Evolutionary conservation across 441 rosid species (phyloP), one percentile per base, ranked within the genome.

Genomic region (Oxalis stricta): DNA sequence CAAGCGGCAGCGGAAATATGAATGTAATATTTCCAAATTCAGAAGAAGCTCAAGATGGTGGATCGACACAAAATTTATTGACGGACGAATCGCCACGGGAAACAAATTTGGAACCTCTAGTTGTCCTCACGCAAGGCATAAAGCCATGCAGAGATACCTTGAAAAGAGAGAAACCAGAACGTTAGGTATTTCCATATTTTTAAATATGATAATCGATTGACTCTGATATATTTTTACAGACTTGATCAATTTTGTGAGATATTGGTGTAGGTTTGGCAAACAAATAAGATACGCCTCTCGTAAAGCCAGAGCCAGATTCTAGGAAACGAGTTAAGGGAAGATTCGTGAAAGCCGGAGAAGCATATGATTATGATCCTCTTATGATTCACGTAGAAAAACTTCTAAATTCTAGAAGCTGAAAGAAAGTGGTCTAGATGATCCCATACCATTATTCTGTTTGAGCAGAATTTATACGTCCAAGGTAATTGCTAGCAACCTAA

Each of bases 301-400:
- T 3, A 84, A 84, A 68, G 87, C 84, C 29, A 73, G 87, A 48
- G 95, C 95, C 23, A n/a, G 91, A 86, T 41, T 75, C 81, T 5
- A 77, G 96, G 56, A 86, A 77, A 53, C 65, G 94, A 5, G 94
- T 77, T 44, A 82, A 79, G 56, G 96, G 94, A n/a, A 67, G 94
- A 66, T 86, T 86, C 61, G 94, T 82, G 41, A 82, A 86, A 67
- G 83, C 85, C 5, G 80, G 76, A 3, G 96, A 85, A 57, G 65
- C 63, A 18, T 73, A 75, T 61, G 94, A 78, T 37, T 76, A 68
- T 60, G 84, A 82, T 36, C 87, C 94, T 48, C 67, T 66, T 28
- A 29, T 10, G 12, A 36, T 60, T 4, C n/a, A n/a, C n/a, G n/a
- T n/a, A n/a, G n/a, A 33, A 55, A n/a, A 57, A 61, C 34, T 57